Evolutionary conservation across 2,329 filamentous ascomycete genomes (phyloP), one percentile per base, ranked within the genome.

Genomic region (Ophiostoma sp.): DNA sequence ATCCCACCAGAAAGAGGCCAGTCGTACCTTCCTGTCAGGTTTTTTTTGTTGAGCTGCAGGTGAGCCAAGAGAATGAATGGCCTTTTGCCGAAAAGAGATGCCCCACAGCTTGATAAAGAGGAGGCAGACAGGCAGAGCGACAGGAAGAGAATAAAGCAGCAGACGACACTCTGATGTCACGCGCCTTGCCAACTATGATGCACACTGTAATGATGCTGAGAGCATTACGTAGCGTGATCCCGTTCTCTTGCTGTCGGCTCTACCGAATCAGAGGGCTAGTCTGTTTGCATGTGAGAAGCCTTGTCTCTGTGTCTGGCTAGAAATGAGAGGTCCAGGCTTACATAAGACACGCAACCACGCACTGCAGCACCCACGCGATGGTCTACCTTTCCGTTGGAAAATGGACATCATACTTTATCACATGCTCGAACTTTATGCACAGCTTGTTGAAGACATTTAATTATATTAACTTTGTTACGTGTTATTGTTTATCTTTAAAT

Each of bases 401-500:
- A 12, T 4, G 14, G 42, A 45, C 9, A 12, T 4, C 18, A 27
- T 27, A 7, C 27, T 6, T n/a, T 63, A 38, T 42, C 58, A 42
- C 36, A 63, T 63, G 27, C 27, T 27, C 27, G 2, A 27, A 27
- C 27, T 27, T 27, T 27, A 27, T 27, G 27, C 27, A 27, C 27
- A 27, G 27, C 27, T 27, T 27, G 27, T 27, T 27, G 27, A 27
- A 27, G 27, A 27, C 9, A 41, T 40, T 40, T 38, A 41, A 4
- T 18, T 42, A 42, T 63, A 63, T 63, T 63, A 63, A 4, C 12
- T 41, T 62, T 63, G 40, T n/a, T 63, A 42, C n/a, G 60, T 63
- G 45, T 64, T 64, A 45, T 58, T 66, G 44, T 66, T 47, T 42
- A 55, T 66, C 65, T 66, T 60, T 64, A 64, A 18, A 66, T 69